Conservation (phyloP, 257 asterid genomes). For the Plectranthus barbatus region DNA sequence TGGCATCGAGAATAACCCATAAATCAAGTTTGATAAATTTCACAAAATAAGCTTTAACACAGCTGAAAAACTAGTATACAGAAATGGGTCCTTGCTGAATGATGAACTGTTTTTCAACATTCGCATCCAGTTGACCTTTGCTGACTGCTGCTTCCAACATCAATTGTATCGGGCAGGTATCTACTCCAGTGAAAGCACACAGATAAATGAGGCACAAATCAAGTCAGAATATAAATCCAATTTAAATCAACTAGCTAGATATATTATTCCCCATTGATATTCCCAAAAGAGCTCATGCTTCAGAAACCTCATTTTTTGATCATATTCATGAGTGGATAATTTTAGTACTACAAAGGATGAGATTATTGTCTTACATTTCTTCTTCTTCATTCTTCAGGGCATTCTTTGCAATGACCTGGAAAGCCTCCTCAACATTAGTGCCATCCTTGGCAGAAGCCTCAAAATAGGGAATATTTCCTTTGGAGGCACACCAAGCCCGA, state of each 20-base stretch:
- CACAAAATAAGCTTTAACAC: neutral
- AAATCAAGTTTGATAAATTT: neutral
- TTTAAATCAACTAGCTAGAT: neutral
- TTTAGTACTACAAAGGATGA: neutral
- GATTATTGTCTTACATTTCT: constrained; percentile 64
- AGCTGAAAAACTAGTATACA: constrained; percentile 28
- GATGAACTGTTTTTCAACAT: constrained; percentile 30
- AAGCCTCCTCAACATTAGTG: constrained; percentile 89
- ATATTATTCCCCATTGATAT: too few species aligned
- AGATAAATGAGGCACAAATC: neutral
- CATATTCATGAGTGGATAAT: too few species aligned
- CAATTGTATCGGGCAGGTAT: constrained; percentile 92
- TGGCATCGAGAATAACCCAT: neutral
- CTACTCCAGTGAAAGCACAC: constrained; percentile 20
- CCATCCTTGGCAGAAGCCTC: constrained; percentile 99
- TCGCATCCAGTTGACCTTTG: constrained; percentile 75
- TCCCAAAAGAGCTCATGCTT: neutral
- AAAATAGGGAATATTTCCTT: constrained; percentile 92
- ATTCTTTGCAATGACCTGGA: constrained; percentile 86
- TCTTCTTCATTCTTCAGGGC: constrained; percentile 90
- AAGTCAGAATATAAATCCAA: neutral
- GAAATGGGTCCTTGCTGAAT: constrained; percentile 1
- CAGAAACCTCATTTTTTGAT: neutral
- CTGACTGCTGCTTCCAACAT: constrained; percentile 62
- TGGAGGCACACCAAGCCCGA: constrained; percentile 96